Percentiles rank a stretch among this genome's conserved stretches.
Conservation (phyloP, 192 early-diverging fungal genomes). For the Linnemannia schmuckeri region DNA sequence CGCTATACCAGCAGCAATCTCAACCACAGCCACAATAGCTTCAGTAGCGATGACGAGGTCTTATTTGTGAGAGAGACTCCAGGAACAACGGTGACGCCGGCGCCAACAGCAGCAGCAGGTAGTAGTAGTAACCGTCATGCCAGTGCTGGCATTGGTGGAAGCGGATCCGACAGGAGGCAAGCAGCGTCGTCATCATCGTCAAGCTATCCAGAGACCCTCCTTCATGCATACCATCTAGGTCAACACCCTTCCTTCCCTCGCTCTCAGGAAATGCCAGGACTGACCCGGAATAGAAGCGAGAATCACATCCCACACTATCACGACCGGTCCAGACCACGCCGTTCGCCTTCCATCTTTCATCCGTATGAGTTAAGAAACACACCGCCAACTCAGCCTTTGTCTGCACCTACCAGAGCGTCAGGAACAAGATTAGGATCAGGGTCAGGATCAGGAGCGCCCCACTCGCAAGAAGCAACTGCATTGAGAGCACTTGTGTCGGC, state of each 20-base stretch:
- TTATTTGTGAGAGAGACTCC: conserved; percentile 24
- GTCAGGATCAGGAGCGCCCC: not conserved
- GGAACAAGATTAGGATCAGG: not conserved
- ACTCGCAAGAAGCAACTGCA: not conserved
- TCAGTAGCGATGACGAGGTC: conserved; percentile 25
- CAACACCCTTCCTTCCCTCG: not conserved
- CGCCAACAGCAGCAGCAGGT: not conserved
- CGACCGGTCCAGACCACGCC: not conserved
- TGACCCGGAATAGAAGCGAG: not conserved
- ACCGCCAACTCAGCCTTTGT: not conserved
- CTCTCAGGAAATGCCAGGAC: not conserved
- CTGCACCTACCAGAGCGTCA: not conserved
- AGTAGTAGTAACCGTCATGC: not conserved
- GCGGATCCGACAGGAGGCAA: not conserved
- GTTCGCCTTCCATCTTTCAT: not conserved
- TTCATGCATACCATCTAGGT: not conserved
- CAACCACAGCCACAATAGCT: not conserved
- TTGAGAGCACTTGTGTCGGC: not conserved
- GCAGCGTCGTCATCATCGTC: not conserved
- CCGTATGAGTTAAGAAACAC: not conserved
- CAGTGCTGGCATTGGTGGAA: conserved; percentile 2
- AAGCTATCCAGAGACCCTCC: not conserved
- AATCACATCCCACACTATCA: not conserved
- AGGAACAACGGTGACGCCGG: not conserved
- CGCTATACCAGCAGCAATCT: conserved; percentile 1